A percentile compares a stretch with the other conserved stretches of the same genome.
Conservation (phyloP, 306 rosid species). For the Fagus crenata region DNA sequence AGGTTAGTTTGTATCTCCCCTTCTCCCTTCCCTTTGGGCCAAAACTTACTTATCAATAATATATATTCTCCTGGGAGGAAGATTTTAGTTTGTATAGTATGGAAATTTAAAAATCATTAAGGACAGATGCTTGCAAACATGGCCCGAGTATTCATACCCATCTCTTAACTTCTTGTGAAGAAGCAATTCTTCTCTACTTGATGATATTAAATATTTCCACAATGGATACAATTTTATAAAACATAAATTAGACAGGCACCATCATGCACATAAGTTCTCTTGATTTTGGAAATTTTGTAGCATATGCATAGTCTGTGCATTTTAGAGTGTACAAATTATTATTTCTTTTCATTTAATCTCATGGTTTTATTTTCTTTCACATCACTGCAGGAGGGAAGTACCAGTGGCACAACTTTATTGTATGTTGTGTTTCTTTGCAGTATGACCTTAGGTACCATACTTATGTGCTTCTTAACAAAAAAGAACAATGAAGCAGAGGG, state of each 20-base stretch:
- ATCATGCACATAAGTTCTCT: not conserved
- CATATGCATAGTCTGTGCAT: not conserved
- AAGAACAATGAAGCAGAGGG: slow-evolving; percentile 45
- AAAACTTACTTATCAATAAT: too few relatives aligned
- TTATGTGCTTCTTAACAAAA: slow-evolving; percentile 76
- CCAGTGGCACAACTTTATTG: slow-evolving; percentile 61
- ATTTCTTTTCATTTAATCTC: slow-evolving; percentile 3
- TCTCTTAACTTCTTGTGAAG: not conserved
- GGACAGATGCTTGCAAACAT: not conserved
- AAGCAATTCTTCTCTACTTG: too few relatives aligned
- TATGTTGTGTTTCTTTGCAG: slow-evolving; percentile 73
- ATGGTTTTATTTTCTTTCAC: slow-evolving; percentile 24
- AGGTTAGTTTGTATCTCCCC: too few relatives aligned
- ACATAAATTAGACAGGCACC: not conserved
- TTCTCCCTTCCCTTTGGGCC: too few relatives aligned
- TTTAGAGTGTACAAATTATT: not conserved
- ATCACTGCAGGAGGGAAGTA: slow-evolving; percentile 63
- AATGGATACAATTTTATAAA: not conserved
- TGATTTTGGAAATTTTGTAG: not conserved
- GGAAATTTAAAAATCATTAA: not conserved
- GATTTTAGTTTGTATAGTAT: not conserved
- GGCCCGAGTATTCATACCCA: not conserved
- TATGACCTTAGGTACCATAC: slow-evolving; percentile 70
- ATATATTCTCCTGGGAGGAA: not conserved
- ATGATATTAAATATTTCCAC: not conserved